phyloP scores from a whole-genome alignment of 2,329 filamentous ascomycete species.

The Cadophora malorum region DNA sequence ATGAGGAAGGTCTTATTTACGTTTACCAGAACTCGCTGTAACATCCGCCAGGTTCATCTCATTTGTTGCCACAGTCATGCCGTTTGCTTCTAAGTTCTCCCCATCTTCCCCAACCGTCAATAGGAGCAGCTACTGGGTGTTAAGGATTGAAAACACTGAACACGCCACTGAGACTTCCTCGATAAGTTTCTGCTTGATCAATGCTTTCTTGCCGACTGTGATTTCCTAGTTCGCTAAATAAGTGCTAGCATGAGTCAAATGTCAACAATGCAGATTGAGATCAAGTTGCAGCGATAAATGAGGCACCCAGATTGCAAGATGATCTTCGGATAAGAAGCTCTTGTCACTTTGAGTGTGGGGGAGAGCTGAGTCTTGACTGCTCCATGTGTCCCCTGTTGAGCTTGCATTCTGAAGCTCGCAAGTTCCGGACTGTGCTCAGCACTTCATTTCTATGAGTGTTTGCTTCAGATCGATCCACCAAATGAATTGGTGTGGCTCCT shows the following conservation, averaged over 20 bases:
- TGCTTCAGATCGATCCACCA: not conserved
- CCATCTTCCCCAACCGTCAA: not conserved
- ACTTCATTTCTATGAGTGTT: not conserved
- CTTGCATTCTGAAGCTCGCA: not conserved
- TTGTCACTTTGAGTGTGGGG: not conserved
- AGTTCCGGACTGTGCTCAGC: not conserved
- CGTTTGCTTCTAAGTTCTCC: slow-evolving; percentile 1
- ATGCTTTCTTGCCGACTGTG: not conserved
- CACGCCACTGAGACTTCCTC: not conserved
- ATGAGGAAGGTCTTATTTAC: not conserved
- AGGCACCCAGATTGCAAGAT: not conserved
- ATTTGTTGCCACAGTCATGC: not conserved
- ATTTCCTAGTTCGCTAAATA: not conserved
- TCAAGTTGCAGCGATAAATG: not conserved
- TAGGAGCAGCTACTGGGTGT: not conserved
- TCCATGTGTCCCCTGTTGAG: not conserved
- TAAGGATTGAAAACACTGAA: not conserved
- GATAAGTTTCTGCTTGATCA: too few relatives aligned
- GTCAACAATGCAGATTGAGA: not conserved
- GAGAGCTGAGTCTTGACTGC: not conserved
- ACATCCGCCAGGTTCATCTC: not conserved
- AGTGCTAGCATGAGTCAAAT: not conserved
- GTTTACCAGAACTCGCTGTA: not conserved
- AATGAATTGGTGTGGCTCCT: not conserved
- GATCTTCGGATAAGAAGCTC: not conserved